Conservation (phyloP, 306 rosid species). For the Urtica urens region DNA sequence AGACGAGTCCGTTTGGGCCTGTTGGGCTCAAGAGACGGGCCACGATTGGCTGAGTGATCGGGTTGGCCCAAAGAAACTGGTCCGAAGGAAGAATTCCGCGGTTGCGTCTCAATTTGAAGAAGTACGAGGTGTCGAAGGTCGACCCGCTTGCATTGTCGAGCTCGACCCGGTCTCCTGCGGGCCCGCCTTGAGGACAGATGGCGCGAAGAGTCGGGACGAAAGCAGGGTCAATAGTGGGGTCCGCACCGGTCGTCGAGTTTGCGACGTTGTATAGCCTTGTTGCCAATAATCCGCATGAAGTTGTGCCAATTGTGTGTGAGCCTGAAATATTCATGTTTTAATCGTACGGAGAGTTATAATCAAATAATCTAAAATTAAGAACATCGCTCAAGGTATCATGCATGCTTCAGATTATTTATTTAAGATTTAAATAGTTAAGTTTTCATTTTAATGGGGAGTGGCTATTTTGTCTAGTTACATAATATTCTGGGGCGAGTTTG, state of each 20-base stretch:
- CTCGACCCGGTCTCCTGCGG: conserved; percentile 22
- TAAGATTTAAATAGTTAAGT: no score
- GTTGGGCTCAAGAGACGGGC: conserved; percentile 23
- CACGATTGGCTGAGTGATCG: conserved; percentile 27
- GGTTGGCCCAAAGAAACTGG: conserved; percentile 41
- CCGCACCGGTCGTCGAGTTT: conserved; percentile 22
- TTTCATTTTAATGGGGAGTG: no score
- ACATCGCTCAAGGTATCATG: no score
- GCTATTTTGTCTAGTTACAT: no score
- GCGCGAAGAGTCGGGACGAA: conserved; percentile 29
- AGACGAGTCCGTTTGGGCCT: conserved; percentile 24
- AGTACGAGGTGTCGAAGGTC: conserved; percentile 33
- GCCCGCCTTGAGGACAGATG: conserved; percentile 36
- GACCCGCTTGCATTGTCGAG: conserved; percentile 30
- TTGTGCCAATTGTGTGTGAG: conserved; percentile 49
- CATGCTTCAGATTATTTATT: no score
- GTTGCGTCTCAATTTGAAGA: conserved; percentile 21
- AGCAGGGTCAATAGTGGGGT: conserved; percentile 32
- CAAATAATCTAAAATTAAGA: no score
- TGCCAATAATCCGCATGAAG: conserved; percentile 31
- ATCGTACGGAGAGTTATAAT: no score
- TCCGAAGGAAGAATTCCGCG: conserved; percentile 48
- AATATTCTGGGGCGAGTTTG: no score
- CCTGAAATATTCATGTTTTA: no score
- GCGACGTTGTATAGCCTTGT: conserved; percentile 41